phyloP scores from a whole-genome alignment of 1,139 yeast species.

The Yamadazyma diospyri region DNA sequence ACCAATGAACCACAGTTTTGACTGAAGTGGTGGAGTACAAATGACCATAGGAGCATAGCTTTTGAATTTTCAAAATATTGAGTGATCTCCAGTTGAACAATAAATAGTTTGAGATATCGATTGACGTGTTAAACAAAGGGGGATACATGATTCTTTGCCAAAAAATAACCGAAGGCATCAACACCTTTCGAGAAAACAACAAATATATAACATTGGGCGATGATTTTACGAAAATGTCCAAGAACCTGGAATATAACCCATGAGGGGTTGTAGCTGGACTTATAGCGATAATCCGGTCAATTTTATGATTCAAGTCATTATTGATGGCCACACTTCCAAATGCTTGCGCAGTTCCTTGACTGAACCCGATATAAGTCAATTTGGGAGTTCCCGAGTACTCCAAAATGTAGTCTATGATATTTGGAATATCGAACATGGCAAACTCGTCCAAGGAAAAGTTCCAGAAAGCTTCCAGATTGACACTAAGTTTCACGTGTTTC shows the following conservation, averaged over 20 bases:
- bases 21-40: constrained; percentile 88
- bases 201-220: constrained; percentile 73
- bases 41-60: constrained; percentile 74
- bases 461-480: constrained; percentile 40
- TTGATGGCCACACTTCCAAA: constrained; percentile 77
- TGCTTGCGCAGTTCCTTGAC: constrained; percentile 91
- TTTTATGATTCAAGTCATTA: constrained; percentile 62
- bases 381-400: constrained; percentile 16
- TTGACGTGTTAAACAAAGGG: constrained; percentile 68
- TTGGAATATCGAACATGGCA: constrained; percentile 46
- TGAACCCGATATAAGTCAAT: constrained; percentile 75
- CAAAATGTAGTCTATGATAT: constrained; percentile 39
- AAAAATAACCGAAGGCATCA: constrained; percentile 72
- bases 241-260: constrained; percentile 70
- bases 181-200: constrained; percentile 69
- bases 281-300: constrained; percentile 71
- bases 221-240: constrained; percentile 73
- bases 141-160: constrained; percentile 87
- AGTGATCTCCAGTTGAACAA: constrained; percentile 75
- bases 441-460: constrained; percentile 46
- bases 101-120: constrained; percentile 63
- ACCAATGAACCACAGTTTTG: constrained; percentile 94
- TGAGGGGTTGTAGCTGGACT: constrained; percentile 96
- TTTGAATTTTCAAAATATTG: constrained; percentile 71
- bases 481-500: constrained; percentile 36